Conservation (phyloP, 2,329 filamentous ascomycete genomes). For the Trichophyton mentagrophytes region DNA sequence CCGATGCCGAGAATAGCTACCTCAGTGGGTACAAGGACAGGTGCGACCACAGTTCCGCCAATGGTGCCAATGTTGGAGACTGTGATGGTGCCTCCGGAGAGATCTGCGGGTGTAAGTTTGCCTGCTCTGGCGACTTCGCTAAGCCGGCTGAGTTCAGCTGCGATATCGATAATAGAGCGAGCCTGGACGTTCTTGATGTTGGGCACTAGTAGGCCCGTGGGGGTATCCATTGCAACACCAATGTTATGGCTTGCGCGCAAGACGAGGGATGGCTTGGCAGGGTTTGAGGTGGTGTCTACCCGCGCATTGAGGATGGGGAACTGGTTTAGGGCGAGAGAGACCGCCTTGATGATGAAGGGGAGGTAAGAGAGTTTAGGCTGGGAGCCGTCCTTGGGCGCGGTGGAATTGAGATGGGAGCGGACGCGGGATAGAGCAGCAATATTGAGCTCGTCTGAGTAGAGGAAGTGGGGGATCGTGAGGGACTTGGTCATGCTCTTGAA, state of each 20-base stretch:
- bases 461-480: constrained; percentile 81
- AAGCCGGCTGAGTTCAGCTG: constrained; percentile 60
- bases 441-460: constrained; percentile 84
- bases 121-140: constrained; percentile 61
- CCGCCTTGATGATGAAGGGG: constrained; percentile 90
- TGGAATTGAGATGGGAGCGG: constrained; percentile 47
- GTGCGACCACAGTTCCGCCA: constrained; percentile 80
- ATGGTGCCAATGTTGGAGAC: constrained; percentile 95
- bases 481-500: constrained; percentile 96
- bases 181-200: constrained; percentile 74
- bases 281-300: constrained; percentile 50
- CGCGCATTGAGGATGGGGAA: constrained; percentile 82
- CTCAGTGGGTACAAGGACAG: constrained; percentile 80
- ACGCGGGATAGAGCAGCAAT: constrained; percentile 62
- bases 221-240: constrained; percentile 89
- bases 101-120: constrained; percentile 60
- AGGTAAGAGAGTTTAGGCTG: constrained; percentile 66
- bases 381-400: constrained; percentile 44
- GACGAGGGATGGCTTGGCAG: constrained; percentile 58
- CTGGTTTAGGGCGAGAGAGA: constrained; percentile 68
- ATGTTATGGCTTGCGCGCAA: constrained; percentile 84
- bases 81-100: constrained; percentile 81
- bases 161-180: constrained; percentile 65
- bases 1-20: constrained; percentile 87
- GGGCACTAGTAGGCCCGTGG: constrained; percentile 74